A percentile compares a stretch with the other conserved stretches of the same genome.
Evolutionary conservation across 1,284 basidiomycete species (phyloP).

Genomic region (Microbotryum violaceum): DNA sequence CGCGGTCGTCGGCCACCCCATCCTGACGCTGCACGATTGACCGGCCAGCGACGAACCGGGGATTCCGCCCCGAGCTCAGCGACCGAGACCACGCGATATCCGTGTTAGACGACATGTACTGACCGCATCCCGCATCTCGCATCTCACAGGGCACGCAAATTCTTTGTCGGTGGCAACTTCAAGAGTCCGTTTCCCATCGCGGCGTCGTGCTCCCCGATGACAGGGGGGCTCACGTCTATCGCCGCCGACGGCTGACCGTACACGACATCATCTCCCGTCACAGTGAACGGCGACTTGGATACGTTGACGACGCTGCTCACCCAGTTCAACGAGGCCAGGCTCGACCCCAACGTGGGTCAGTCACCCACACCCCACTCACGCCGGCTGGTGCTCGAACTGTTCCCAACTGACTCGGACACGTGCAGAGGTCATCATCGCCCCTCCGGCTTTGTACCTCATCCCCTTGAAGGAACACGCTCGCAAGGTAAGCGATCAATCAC

Average conservation of each 20-base stretch:
- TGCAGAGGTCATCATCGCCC: conserved; percentile 82
- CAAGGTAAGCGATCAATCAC: conserved; percentile 11
- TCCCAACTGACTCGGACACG: too few species aligned
- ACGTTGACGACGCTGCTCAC: conserved; percentile 60
- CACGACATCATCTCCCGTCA: not conserved
- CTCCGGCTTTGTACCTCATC: conserved; percentile 79
- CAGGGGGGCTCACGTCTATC: too few species aligned
- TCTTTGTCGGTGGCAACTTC: conserved; percentile 83
- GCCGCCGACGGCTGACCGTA: not conserved
- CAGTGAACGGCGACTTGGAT: conserved; percentile 57
- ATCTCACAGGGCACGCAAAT: conserved; percentile 49
- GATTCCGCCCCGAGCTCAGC: too few species aligned
- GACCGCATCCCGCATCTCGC: too few species aligned
- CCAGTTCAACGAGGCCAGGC: conserved; percentile 62
- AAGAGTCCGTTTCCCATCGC: conserved; percentile 52
- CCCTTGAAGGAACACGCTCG: conserved; percentile 53
- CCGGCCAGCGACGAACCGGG: too few species aligned
- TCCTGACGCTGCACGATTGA: too few species aligned
- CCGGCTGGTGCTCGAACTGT: too few species aligned
- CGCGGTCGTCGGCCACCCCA: too few species aligned
- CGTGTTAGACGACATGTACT: too few species aligned
- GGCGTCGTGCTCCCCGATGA: not conserved
- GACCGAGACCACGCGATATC: too few species aligned
- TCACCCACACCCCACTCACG: conserved; percentile 17
- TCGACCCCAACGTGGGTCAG: conserved; percentile 67